Percentiles rank a stretch among this genome's conserved stretches.
Evolutionary conservation across 306 rosid genomes (phyloP).

Genomic region (Vachellia collinsii): DNA sequence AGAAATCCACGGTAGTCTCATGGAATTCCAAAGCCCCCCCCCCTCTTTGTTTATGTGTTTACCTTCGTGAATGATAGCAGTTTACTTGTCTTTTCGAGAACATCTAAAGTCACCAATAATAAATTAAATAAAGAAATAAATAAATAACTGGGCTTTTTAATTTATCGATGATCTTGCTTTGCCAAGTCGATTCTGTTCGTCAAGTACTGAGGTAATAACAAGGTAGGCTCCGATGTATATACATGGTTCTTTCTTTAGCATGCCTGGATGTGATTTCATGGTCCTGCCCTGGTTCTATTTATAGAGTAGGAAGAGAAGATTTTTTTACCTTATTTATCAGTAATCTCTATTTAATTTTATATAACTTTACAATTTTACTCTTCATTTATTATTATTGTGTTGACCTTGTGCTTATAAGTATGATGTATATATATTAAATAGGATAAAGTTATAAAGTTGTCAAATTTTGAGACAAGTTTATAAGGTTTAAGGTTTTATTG

Average conservation of each 20-base stretch:
- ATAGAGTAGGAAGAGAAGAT: no score
- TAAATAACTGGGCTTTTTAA: neutral
- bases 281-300: no score
- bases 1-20: conserved; percentile 24
- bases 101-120: neutral
- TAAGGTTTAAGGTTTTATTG: no score
- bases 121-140: neutral
- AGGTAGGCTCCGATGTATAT: neutral
- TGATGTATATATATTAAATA: no score
- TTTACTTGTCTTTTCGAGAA: conserved; percentile 26
- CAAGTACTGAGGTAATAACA: neutral
- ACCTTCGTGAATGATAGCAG: neutral
- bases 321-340: no score
- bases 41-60: neutral
- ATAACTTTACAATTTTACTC: no score
- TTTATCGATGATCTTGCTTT: conserved; percentile 5
- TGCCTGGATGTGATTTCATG: neutral
- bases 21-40: neutral
- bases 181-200: neutral
- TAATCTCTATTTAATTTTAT: no score
- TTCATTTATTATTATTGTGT: no score
- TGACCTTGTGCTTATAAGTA: no score
- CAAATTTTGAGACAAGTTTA: no score
- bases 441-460: no score
- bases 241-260: neutral